Evolutionary conservation across 305 asterid genomes (phyloP).

Genomic region (Nicotiana rustica): DNA sequence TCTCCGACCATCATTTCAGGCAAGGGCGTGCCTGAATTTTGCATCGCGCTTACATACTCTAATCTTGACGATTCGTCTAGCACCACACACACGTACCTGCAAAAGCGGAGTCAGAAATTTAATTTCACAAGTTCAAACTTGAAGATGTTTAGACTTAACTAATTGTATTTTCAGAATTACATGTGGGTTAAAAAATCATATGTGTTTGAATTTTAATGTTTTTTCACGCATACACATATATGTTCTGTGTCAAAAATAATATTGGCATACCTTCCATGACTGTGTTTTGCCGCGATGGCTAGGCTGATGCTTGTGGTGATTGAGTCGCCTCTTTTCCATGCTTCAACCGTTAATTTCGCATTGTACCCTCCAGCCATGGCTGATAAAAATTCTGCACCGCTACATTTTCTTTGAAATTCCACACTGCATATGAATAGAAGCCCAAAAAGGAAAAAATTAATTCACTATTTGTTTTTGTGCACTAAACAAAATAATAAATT

Average conservation of each 20-base stretch:
- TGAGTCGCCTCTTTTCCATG: conserved; percentile 37
- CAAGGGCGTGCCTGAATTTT: not conserved
- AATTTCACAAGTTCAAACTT: too few relatives aligned
- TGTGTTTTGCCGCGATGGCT: conserved; percentile 44
- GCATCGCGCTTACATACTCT: conserved; percentile 44
- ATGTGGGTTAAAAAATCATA: too few relatives aligned
- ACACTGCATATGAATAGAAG: conserved; percentile 34
- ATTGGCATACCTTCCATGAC: conserved; percentile 35
- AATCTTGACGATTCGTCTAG: conserved; percentile 41
- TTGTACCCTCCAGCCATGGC: conserved; percentile 60
- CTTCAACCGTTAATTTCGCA: conserved; percentile 50
- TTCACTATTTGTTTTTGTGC: not conserved
- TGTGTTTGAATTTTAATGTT: too few relatives aligned
- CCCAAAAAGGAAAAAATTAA: not conserved
- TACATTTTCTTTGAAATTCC: conserved; percentile 36
- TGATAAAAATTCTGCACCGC: conserved; percentile 50
- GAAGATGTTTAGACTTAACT: too few relatives aligned
- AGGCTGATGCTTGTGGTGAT: conserved; percentile 44
- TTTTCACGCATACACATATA: too few relatives aligned
- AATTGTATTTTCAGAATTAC: too few relatives aligned
- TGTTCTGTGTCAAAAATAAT: too few relatives aligned
- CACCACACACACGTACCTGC: too few relatives aligned
- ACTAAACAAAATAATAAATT: not conserved
- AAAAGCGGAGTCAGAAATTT: too few relatives aligned
- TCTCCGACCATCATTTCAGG: conserved; percentile 50